Evolutionary conservation across 176 grass and related monocot genomes (phyloP).

Genomic region (Lolium multiflorum): DNA sequence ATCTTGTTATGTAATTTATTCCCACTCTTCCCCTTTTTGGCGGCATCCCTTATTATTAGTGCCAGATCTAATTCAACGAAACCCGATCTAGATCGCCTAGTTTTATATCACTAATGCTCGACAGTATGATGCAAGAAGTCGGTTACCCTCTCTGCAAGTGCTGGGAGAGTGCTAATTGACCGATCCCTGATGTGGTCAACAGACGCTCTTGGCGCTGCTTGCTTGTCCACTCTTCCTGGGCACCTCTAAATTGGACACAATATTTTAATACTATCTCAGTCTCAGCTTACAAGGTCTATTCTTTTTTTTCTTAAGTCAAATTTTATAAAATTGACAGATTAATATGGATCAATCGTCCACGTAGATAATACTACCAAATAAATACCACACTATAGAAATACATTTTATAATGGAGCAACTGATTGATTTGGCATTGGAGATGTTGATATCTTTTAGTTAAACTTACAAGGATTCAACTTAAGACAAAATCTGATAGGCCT

Average conservation of each 20-base stretch:
- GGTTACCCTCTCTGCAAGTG: not conserved
- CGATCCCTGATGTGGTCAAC: not conserved
- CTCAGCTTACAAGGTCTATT: not conserved
- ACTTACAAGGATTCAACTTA: not conserved
- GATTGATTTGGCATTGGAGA: not conserved
- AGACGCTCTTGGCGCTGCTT: not conserved
- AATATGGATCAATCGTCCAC: not conserved
- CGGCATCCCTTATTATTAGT: not conserved
- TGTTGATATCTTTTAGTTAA: not conserved
- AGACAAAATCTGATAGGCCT: not conserved
- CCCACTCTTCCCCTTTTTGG: not conserved
- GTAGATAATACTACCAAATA: not conserved
- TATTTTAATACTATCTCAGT: not conserved
- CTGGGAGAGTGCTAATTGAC: not conserved
- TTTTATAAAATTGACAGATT: not conserved
- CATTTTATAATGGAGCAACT: not conserved
- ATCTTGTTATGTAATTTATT: not conserved
- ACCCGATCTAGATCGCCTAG: not conserved
- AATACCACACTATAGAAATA: not conserved
- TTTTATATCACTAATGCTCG: too few relatives aligned
- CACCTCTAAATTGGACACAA: not conserved
- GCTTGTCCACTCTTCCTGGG: not conserved
- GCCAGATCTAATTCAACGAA: not conserved
- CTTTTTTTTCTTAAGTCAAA: not conserved
- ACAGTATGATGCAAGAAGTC: too few relatives aligned